phyloP scores from a whole-genome alignment of 2,329 filamentous ascomycete species.

The Diplodia mutila region DNA sequence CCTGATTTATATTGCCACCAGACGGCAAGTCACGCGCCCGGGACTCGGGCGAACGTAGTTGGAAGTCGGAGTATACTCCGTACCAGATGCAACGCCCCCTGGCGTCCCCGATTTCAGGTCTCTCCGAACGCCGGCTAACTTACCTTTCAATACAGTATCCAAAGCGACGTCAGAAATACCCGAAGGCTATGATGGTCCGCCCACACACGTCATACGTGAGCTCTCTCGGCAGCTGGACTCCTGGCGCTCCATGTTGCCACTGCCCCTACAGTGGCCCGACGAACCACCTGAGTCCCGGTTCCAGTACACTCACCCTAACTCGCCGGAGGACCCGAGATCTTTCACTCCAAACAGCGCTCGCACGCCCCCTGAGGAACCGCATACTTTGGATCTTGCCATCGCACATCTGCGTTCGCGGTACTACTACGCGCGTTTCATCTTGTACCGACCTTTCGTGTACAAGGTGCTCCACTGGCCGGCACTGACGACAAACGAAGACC shows the following conservation, averaged over 20 bases:
- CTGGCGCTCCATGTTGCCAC: slow-evolving; percentile 62
- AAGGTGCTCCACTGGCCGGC: slow-evolving; percentile 53
- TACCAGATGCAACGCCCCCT: not conserved
- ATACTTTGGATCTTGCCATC: slow-evolving; percentile 12
- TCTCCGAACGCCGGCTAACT: slow-evolving; percentile 18
- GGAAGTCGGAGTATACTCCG: slow-evolving; percentile 28
- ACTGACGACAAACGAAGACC: slow-evolving; percentile 58
- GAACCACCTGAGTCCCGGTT: slow-evolving; percentile 48
- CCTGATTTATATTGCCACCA: not conserved
- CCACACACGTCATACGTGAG: slow-evolving; percentile 53
- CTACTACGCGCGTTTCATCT: slow-evolving; percentile 30
- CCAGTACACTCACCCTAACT: slow-evolving; percentile 14
- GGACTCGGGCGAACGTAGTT: not conserved
- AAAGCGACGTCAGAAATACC: slow-evolving; percentile 25
- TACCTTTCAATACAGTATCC: slow-evolving; percentile 17
- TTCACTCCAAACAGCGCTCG: not conserved
- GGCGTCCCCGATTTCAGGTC: not conserved
- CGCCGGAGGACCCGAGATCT: not conserved
- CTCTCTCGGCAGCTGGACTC: slow-evolving; percentile 59
- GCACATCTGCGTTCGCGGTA: slow-evolving; percentile 31
- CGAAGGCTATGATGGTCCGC: slow-evolving; percentile 44
- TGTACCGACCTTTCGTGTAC: slow-evolving; percentile 31
- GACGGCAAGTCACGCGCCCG: slow-evolving; percentile 10
- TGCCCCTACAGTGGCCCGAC: slow-evolving; percentile 62
- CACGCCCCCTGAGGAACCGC: not conserved